A percentile compares a stretch with the other conserved stretches of the same genome.
These are phyloP conservation scores for Eremochloa ophiuroides DNA, from an alignment of 176 grass and related monocot genomes.

Conservation along the genomic window DNA sequence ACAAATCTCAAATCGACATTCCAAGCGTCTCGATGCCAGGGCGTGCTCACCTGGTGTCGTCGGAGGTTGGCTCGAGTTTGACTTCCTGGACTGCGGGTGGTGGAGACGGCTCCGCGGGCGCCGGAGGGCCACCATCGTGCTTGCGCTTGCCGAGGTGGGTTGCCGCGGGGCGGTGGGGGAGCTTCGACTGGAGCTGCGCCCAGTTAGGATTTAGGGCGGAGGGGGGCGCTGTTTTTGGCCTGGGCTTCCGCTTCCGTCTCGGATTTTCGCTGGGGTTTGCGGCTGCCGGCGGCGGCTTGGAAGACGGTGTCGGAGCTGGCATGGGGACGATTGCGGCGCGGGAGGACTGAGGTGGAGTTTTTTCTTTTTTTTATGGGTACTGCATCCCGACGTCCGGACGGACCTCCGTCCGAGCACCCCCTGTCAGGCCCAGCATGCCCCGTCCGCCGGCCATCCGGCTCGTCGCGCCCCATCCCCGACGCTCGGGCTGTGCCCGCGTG, in stretches of 20 bases:
- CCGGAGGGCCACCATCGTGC: slow-evolving; percentile 8
- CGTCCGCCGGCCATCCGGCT: too few relatives aligned
- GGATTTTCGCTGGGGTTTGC: slow-evolving; percentile 14
- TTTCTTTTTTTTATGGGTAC: neutral
- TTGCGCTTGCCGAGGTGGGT: slow-evolving; percentile 42
- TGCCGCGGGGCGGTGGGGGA: slow-evolving; percentile 35
- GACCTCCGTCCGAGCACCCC: too few relatives aligned
- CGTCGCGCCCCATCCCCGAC: too few relatives aligned
- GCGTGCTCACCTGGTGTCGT: slow-evolving; percentile 49
- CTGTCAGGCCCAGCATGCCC: too few relatives aligned
- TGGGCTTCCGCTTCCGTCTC: slow-evolving; percentile 35
- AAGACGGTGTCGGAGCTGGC: slow-evolving; percentile 8
- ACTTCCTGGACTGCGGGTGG: neutral
- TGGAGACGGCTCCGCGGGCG: slow-evolving; percentile 16
- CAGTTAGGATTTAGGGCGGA: slow-evolving; percentile 77
- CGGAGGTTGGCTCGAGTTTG: slow-evolving; percentile 62
- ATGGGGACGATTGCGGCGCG: slow-evolving; percentile 35
- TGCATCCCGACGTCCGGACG: too few relatives aligned
- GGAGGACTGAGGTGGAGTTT: neutral
- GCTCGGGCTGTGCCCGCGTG: too few relatives aligned
- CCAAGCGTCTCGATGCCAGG: neutral
- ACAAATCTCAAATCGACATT: slow-evolving; percentile 16
- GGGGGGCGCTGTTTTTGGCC: slow-evolving; percentile 6
- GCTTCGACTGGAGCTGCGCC: slow-evolving; percentile 80
- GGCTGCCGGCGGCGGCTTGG: slow-evolving; percentile 7